phyloP scores from a whole-genome alignment of 2,329 filamentous ascomycete genomes.

The Nannizzia gypsea region DNA sequence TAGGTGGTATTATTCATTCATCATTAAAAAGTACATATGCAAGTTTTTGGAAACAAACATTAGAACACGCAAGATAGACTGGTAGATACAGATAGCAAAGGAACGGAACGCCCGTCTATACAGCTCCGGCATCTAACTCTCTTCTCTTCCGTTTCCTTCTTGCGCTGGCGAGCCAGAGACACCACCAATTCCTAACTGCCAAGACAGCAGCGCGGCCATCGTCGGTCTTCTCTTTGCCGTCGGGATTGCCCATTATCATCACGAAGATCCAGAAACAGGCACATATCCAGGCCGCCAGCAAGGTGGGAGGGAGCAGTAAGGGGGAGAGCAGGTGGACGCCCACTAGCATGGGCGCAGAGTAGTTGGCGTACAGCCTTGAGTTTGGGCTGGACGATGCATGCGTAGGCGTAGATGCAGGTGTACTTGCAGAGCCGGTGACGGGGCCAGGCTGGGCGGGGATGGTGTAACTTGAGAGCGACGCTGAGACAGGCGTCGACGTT shows the following conservation, averaged over 20 bases:
- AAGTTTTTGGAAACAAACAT: too few relatives aligned
- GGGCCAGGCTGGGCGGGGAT: constrained; percentile 27
- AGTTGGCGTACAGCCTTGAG: constrained; percentile 25
- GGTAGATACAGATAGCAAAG: not conserved
- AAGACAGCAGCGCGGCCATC: constrained; percentile 50
- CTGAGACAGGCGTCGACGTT: constrained; percentile 16
- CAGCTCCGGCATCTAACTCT: not conserved
- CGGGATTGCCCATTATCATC: constrained; percentile 50
- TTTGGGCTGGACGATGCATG: too few relatives aligned
- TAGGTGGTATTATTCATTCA: not conserved
- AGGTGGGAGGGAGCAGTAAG: constrained; percentile 44
- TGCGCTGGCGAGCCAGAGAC: constrained; percentile 38
- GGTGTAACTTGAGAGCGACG: constrained; percentile 28
- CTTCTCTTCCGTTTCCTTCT: constrained; percentile 9
- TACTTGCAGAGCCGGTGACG: not conserved
- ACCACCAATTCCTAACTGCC: constrained; percentile 49
- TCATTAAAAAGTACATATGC: not conserved
- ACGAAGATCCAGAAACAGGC: constrained; percentile 53
- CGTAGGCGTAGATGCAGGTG: too few relatives aligned
- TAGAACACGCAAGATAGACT: too few relatives aligned
- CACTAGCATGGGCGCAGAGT: constrained; percentile 33
- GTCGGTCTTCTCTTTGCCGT: constrained; percentile 47
- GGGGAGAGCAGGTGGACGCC: constrained; percentile 45
- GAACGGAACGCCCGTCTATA: not conserved
- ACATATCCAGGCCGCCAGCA: constrained; percentile 47